These are phyloP conservation scores for Lachnellula arida DNA, from an alignment of 2,329 filamentous ascomycete genomes.

Conservation along the genomic window DNA sequence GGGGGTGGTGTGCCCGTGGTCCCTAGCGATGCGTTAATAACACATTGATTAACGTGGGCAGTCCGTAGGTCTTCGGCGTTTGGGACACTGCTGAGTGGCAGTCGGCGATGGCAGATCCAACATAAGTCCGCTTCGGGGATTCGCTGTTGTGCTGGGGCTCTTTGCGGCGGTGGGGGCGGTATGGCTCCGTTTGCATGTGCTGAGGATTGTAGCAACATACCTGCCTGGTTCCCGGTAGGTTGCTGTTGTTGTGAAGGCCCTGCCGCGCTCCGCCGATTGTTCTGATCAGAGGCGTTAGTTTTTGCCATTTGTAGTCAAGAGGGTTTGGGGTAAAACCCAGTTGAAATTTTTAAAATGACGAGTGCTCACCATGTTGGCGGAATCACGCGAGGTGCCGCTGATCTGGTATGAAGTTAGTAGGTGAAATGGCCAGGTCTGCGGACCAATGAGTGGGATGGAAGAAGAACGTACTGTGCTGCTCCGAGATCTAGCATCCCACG, in stretches of 20 bases:
- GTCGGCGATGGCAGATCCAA: too few relatives aligned
- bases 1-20: too few relatives aligned
- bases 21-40: too few relatives aligned
- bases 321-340: too few relatives aligned
- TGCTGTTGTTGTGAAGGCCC: slow-evolving; percentile 3
- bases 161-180: neutral
- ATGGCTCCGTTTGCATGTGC: slow-evolving; percentile 6
- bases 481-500: slow-evolving; percentile 19
- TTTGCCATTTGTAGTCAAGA: too few relatives aligned
- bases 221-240: neutral
- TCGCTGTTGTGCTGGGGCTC: too few relatives aligned
- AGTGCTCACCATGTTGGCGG: slow-evolving; percentile 3
- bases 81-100: too few relatives aligned
- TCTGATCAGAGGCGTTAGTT: too few relatives aligned
- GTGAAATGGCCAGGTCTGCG: neutral
- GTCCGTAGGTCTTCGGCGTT: too few relatives aligned
- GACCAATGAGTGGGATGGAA: neutral
- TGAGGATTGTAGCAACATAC: slow-evolving; percentile 6
- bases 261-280: too few relatives aligned
- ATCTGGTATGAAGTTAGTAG: slow-evolving; percentile 4
- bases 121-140: too few relatives aligned
- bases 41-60: too few relatives aligned
- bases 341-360: neutral
- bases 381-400: slow-evolving; percentile 5
- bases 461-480: slow-evolving; percentile 26